phyloP scores from a whole-genome alignment of 495 filamentous ascomycete species.

The Podospora pseudocomata region DNA sequence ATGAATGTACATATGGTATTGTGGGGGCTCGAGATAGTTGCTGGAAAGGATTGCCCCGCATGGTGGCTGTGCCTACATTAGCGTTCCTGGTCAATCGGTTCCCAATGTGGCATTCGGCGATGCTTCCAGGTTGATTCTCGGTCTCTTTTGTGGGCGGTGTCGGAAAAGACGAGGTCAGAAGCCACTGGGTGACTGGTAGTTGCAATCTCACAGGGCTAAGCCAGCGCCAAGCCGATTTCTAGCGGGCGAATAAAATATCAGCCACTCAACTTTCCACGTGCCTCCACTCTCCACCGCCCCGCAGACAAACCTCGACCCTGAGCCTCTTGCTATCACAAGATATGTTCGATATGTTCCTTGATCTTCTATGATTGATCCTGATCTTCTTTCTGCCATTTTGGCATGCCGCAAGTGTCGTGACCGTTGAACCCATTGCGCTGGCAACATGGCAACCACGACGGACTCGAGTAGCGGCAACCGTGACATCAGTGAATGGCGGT shows the following conservation, averaged over 20 bases:
- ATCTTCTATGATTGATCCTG: neutral
- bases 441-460: constrained; percentile 22
- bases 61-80: neutral
- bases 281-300: constrained; percentile 8
- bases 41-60: neutral
- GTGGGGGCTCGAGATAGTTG: neutral
- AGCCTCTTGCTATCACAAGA: neutral
- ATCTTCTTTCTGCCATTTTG: neutral
- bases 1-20: too few species aligned
- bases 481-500: constrained; percentile 55
- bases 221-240: neutral
- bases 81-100: neutral
- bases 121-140: neutral
- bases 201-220: neutral
- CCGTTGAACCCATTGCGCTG: neutral
- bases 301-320: neutral
- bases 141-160: neutral
- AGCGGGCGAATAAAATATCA: neutral
- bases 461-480: neutral
- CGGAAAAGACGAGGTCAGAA: neutral
- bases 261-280: constrained; percentile 10
- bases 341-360: neutral
- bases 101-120: neutral
- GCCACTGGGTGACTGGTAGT: neutral
- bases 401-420: neutral